A percentile compares a stretch with the other conserved stretches of the same genome.
Evolutionary conservation across 2,329 filamentous ascomycete genomes (phyloP).

Genomic region (Arthroderma sp.): DNA sequence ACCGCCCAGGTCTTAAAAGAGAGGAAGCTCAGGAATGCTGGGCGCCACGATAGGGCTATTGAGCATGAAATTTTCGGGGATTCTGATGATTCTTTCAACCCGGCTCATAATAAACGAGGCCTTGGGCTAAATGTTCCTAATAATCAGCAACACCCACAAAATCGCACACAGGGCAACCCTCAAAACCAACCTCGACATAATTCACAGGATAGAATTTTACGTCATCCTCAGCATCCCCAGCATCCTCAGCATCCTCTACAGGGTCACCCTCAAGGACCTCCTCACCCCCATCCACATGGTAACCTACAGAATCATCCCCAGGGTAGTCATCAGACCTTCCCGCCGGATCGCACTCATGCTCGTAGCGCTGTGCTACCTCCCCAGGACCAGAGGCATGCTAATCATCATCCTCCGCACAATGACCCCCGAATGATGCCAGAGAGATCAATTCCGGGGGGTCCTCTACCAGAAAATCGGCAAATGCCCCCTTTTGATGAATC

Average conservation of each 20-base stretch:
- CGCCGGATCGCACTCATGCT: not conserved
- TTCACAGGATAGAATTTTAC: not conserved
- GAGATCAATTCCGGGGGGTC: not conserved
- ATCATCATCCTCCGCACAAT: not conserved
- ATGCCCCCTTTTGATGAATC: not conserved
- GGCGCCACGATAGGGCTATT: not conserved
- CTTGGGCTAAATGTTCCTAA: not conserved
- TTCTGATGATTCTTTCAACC: not conserved
- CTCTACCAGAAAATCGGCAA: not conserved
- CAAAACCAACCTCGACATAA: not conserved
- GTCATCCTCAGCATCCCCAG: too few relatives aligned
- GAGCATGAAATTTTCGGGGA: not conserved
- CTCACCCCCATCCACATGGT: not conserved
- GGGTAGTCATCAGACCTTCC: not conserved
- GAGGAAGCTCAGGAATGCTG: not conserved
- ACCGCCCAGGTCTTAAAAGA: not conserved
- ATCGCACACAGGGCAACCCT: not conserved
- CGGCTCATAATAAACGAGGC: not conserved
- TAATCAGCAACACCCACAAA: not conserved
- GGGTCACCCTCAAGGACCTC: not conserved
- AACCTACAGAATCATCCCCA: not conserved
- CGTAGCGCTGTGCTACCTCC: not conserved
- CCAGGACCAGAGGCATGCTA: slow-evolving; percentile 5
- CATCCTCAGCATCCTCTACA: not conserved
- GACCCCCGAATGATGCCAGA: not conserved